Base-by-base conservation (phyloP, 2,329 filamentous ascomycete genomes). In the Pyrenochaeta sp. region DNA sequence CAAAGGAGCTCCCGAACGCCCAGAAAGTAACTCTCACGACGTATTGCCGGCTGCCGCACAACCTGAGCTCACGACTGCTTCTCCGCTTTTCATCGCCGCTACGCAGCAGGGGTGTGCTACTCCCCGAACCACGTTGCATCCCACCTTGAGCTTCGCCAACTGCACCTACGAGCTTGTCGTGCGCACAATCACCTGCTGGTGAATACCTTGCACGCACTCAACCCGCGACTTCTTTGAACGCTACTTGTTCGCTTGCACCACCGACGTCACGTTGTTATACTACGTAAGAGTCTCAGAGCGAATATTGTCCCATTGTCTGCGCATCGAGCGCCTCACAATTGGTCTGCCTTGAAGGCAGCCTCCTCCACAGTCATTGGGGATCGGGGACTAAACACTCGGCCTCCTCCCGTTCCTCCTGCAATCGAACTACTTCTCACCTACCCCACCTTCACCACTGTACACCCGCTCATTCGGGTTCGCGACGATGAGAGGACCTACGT, bases 401-500 rank as follows among this genome's bases (percentile, higher is more conserved):
- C 49, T 24, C 36, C 53, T 22, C 39, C 24, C 25, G 46, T 50
- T 42, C 54, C 45, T 39, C 49, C 44, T 32, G 27, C 47, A 34
- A 47, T 46, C 45, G 39, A 52, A 45, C 51, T 40, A 34, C 34
- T 47, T 46, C 46, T 53, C 59, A 36, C 48, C 46, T 62, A 59
- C 66, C 64, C 67, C 61, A 52, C 65, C 60, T 48, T 45, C 10
- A 25, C n/a, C 40, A 56, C 53, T 59, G 46, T 51, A 50, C 51
- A 50, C 48, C 46, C 50, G 50, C 59, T 48, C 52, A 50, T 49
- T 51, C 54, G 52, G 52, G 55, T 48, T 56, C 48, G 55, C 55
- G 47, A 72, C 55, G 34, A 77, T 77, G 75, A 67, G 64, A 59
- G 67, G 71, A 28, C 66, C 61, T 40, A 63, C 55, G 82, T 97